A percentile compares a stretch with the other conserved stretches of the same genome.
These are phyloP conservation scores for Grosmannia serpens DNA, from an alignment of 2,329 filamentous ascomycete genomes.

Conservation along the genomic window DNA sequence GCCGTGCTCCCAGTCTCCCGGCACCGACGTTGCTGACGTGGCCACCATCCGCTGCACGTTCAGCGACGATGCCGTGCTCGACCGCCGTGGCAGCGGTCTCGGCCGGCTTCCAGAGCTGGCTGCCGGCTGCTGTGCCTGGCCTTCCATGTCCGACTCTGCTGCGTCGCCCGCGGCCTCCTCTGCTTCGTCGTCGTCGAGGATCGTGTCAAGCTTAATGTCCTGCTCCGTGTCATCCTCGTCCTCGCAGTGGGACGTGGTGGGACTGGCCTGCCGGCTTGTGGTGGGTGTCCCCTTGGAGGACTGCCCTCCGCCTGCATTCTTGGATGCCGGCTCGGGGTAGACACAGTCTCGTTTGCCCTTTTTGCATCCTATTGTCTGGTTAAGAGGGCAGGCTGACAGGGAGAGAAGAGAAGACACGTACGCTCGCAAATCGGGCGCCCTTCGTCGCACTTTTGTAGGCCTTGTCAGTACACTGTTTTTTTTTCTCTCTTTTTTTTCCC, in stretches of 20 bases:
- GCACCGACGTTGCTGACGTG: conserved; percentile 11
- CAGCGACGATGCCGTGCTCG: conserved; percentile 27
- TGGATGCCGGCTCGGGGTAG: conserved; percentile 63
- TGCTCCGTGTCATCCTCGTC: conserved; percentile 37
- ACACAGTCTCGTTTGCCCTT: conserved; percentile 86
- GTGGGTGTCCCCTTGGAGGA: conserved; percentile 25
- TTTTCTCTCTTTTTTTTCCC: background rate
- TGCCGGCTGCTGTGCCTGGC: background rate
- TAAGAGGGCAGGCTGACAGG: background rate
- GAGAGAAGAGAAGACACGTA: conserved; percentile 24
- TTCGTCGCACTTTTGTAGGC: conserved; percentile 72
- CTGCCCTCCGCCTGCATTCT: conserved; percentile 19
- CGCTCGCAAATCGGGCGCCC: conserved; percentile 73
- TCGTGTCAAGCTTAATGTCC: conserved; percentile 35
- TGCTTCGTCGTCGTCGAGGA: conserved; percentile 37
- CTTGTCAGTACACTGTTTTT: background rate
- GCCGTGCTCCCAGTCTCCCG: background rate
- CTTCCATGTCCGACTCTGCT: background rate
- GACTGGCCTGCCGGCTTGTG: conserved; percentile 32
- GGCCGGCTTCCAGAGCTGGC: conserved; percentile 3
- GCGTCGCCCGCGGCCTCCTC: background rate
- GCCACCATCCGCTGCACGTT: conserved; percentile 20
- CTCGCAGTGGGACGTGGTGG: conserved; percentile 42
- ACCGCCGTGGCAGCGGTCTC: conserved; percentile 20
- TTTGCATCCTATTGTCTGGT: conserved; percentile 53